Evolutionary conservation across 768 basidiomycete species (phyloP).

Genomic region (Podaxis rugospora): DNA sequence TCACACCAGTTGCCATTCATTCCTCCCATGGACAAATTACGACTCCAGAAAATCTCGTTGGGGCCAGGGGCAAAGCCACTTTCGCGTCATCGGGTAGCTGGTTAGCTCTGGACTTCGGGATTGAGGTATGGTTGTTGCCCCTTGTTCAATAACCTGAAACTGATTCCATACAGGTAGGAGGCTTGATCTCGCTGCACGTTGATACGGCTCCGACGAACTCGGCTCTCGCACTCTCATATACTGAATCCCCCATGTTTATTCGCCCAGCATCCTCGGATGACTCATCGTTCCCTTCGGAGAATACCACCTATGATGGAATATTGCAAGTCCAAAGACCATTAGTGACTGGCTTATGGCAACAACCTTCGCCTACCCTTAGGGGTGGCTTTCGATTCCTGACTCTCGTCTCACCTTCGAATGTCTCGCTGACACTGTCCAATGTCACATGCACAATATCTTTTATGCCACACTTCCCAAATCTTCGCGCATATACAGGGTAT

Average conservation of each 20-base stretch:
- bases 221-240: conserved; percentile 48
- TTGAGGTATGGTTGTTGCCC: conserved; percentile 33
- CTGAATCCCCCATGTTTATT: conserved; percentile 53
- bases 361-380: conserved; percentile 38
- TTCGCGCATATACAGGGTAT: conserved; percentile 48
- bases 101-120: conserved; percentile 51
- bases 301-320: conserved; percentile 38
- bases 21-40: conserved; percentile 30
- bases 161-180: conserved; percentile 39
- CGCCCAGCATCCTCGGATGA: conserved; percentile 50
- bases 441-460: conserved; percentile 48
- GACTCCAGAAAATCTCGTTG: conserved; percentile 28
- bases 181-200: conserved; percentile 46
- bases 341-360: conserved; percentile 38
- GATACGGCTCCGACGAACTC: conserved; percentile 26
- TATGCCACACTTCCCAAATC: conserved; percentile 46
- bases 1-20: conserved; percentile 39
- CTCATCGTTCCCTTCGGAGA: conserved; percentile 42
- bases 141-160: background rate
- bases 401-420: conserved; percentile 32
- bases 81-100: conserved; percentile 37
- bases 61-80: conserved; percentile 31
- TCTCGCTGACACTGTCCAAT: conserved; percentile 39
- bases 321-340: conserved; percentile 33
- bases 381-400: conserved; percentile 55